Evolutionary conservation across 768 basidiomycete genomes (phyloP).

Genomic region (Lactifluus rugatus): DNA sequence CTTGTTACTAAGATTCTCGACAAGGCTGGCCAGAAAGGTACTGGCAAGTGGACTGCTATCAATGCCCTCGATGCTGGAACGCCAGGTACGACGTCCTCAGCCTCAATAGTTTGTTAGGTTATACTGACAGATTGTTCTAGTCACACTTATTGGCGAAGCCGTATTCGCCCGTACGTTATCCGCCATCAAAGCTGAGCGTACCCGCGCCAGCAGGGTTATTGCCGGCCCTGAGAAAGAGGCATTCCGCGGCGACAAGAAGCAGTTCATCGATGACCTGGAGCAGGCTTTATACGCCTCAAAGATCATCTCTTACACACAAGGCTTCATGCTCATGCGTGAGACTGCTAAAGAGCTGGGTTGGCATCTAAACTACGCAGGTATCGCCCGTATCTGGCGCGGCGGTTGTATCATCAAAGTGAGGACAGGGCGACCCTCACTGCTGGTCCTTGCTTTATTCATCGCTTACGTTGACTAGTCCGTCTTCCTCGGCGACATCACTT

Average conservation of each 20-base stretch:
- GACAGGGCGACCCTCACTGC: neutral
- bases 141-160: constrained; percentile 98
- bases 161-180: constrained; percentile 99
- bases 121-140: constrained; percentile 31
- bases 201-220: constrained; percentile 84
- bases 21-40: constrained; percentile 96
- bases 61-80: constrained; percentile 89
- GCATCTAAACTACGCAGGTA: constrained; percentile 96
- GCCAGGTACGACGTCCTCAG: constrained; percentile 43
- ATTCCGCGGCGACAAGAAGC: constrained; percentile 96
- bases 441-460: constrained; percentile 24
- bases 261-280: constrained; percentile 98
- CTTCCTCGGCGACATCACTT: constrained; percentile 87
- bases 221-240: constrained; percentile 84
- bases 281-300: constrained; percentile 99
- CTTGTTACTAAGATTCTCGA: constrained; percentile 93
- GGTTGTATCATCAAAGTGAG: constrained; percentile 96
- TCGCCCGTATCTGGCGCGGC: constrained; percentile 99
- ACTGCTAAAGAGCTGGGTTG: constrained; percentile 89
- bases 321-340: constrained; percentile 99
- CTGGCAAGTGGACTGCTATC: constrained; percentile 99
- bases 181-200: constrained; percentile 92
- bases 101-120: neutral
- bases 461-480: constrained; percentile 38
- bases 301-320: constrained; percentile 99